phyloP scores from a whole-genome alignment of 148 eudicot species.

The Hydrangea macrophylla region DNA sequence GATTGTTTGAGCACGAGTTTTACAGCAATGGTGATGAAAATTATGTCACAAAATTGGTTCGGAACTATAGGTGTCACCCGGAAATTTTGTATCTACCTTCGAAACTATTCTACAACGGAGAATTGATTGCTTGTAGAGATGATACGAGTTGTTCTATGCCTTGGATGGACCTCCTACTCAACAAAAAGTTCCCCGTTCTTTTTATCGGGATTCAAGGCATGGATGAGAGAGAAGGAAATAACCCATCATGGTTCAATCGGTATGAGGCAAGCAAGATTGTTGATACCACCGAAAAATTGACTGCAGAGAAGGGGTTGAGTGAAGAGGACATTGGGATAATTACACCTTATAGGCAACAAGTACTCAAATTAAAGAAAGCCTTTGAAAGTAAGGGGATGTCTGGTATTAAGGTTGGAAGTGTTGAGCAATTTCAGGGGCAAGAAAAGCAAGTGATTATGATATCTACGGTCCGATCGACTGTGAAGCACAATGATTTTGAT shows the following conservation, averaged over 20 bases:
- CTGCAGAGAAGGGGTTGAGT: constrained; percentile 26
- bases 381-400: constrained; percentile 43
- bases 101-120: constrained; percentile 60
- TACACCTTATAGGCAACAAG: constrained; percentile 93
- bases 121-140: constrained; percentile 56
- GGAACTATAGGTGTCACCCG: constrained; percentile 77
- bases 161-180: constrained; percentile 61
- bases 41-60: constrained; percentile 66
- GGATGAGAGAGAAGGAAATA: constrained; percentile 93
- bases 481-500: constrained; percentile 82
- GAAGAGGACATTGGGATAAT: constrained; percentile 79
- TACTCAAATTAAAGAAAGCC: constrained; percentile 57
- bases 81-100: constrained; percentile 80
- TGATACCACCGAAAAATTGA: constrained; percentile 52
- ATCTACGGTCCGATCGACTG: constrained; percentile 90
- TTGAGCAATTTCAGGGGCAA: constrained; percentile 97
- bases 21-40: constrained; percentile 49
- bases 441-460: constrained; percentile 74
- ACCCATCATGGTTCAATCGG: constrained; percentile 98
- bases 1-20: constrained; percentile 56
- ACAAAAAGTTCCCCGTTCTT: constrained; percentile 71
- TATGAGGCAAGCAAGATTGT: constrained; percentile 86
- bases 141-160: constrained; percentile 17
- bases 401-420: constrained; percentile 79
- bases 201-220: constrained; percentile 82